phyloP scores from a whole-genome alignment of 495 filamentous ascomycete genomes.

The Neurospora intermedia region DNA sequence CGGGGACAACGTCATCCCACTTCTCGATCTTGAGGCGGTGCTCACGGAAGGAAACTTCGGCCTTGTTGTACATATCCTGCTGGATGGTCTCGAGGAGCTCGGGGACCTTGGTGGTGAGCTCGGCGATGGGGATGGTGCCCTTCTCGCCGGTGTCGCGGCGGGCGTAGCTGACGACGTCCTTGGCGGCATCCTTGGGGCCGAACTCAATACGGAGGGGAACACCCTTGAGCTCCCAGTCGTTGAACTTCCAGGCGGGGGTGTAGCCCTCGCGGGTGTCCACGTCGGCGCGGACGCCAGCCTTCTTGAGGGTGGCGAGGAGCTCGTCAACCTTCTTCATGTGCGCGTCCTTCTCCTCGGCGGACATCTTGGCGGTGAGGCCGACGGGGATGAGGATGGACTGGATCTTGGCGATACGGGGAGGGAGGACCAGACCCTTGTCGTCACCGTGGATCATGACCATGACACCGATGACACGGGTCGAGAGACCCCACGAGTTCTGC shows the following conservation, averaged over 20 bases:
- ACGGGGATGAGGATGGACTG: conserved; percentile 90
- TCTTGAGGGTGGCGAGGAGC: conserved; percentile 52
- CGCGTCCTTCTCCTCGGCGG: conserved; percentile 60
- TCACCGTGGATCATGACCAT: conserved; percentile 98
- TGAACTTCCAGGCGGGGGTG: conserved; percentile 94
- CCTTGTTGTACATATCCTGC: conserved; percentile 70
- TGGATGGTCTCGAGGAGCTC: conserved; percentile 82
- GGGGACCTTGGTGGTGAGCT: conserved; percentile 61
- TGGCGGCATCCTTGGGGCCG: conserved; percentile 82
- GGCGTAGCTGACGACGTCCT: conserved; percentile 70
- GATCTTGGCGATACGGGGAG: conserved; percentile 72
- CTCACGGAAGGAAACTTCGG: conserved; percentile 59
- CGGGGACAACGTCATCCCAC: conserved; percentile 83
- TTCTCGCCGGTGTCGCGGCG: conserved; percentile 85
- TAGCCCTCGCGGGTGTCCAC: conserved; percentile 75
- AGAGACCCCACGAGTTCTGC: conserved; percentile 98
- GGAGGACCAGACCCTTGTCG: conserved; percentile 85
- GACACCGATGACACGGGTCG: conserved; percentile 88
- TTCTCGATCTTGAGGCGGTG: conserved; percentile 73
- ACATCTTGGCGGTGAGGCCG: conserved; percentile 77
- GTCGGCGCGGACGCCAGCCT: conserved; percentile 56
- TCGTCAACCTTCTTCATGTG: conserved; percentile 62
- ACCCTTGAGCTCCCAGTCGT: conserved; percentile 93
- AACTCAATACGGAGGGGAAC: conserved; percentile 89
- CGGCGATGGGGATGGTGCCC: conserved; percentile 57